Conservation (phyloP, 2,329 filamentous ascomycete species). For the Fusarium odoratissimum region DNA sequence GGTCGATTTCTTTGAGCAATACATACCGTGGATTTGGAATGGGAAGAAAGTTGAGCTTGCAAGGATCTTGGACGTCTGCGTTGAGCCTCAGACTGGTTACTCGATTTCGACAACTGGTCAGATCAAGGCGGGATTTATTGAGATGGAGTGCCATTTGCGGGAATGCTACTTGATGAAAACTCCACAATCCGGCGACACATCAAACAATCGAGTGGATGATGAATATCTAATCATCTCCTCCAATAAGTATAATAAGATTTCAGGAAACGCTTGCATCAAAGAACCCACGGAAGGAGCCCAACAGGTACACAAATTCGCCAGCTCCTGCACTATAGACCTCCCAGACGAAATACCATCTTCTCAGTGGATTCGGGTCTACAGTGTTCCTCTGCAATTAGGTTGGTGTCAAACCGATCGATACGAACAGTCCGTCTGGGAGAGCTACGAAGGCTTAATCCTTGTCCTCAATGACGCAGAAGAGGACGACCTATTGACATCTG, state of each 20-base stretch:
- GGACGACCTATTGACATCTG: accelerated
- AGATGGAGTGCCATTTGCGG: background rate
- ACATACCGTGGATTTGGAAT: constrained; percentile 3
- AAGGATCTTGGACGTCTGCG: background rate
- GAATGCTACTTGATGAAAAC: background rate
- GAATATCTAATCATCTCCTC: background rate
- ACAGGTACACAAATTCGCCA: background rate
- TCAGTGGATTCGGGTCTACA: background rate
- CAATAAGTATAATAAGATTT: background rate
- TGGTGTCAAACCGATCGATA: constrained; percentile 10
- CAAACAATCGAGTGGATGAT: accelerated
- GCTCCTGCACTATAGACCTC: background rate
- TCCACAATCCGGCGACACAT: accelerated
- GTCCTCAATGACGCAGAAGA: accelerated
- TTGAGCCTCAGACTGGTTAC: background rate
- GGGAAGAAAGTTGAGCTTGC: background rate
- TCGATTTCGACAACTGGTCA: background rate
- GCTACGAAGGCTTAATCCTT: background rate
- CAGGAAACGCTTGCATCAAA: accelerated
- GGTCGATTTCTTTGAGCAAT: background rate
- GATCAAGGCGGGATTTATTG: background rate
- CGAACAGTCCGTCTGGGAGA: constrained; percentile 7
- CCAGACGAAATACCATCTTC: background rate
- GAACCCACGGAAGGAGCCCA: accelerated
- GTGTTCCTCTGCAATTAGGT: background rate